Conservation (phyloP, 2,329 filamentous ascomycete species). For the Colletotrichum lindemuthianum region DNA sequence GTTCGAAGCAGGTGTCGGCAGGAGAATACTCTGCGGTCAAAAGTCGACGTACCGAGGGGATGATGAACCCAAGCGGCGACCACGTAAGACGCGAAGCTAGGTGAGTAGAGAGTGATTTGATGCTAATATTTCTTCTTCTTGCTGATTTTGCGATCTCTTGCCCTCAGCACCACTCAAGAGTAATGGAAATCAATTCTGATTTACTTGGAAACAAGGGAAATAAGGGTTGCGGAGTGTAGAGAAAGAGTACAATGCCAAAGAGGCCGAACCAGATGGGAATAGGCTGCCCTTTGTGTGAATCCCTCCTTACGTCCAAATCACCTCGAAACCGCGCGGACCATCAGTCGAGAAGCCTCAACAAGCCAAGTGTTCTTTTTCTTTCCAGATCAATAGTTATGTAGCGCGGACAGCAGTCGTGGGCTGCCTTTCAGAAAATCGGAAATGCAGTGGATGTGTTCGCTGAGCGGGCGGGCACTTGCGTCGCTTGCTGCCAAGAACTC, state of each 20-base stretch:
- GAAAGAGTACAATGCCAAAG: conserved; percentile 41
- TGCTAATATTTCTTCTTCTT: conserved; percentile 41
- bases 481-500: conserved; percentile 13
- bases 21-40: conserved; percentile 9
- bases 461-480: conserved; percentile 34
- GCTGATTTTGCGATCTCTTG: conserved; percentile 37
- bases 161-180: conserved; percentile 46
- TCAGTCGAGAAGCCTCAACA: conserved; percentile 35
- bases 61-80: conserved; percentile 19
- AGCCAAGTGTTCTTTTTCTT: conserved; percentile 21
- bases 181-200: conserved; percentile 64
- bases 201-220: conserved; percentile 49
- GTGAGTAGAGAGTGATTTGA: conserved; percentile 35
- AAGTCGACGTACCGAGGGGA: conserved; percentile 11
- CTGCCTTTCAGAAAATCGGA: conserved; percentile 1
- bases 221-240: conserved; percentile 34
- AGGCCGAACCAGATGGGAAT: conserved; percentile 37
- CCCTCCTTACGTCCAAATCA: conserved; percentile 38
- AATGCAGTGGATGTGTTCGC: conserved; percentile 8
- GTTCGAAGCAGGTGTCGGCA: conserved; percentile 20
- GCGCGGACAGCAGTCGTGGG: background rate
- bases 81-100: conserved; percentile 29
- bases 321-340: conserved; percentile 37
- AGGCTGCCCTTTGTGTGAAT: conserved; percentile 38
- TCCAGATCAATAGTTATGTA: conserved; percentile 28